phyloP scores from a whole-genome alignment of 75 land plant genomes.

The Cunninghamia lanceolata region DNA sequence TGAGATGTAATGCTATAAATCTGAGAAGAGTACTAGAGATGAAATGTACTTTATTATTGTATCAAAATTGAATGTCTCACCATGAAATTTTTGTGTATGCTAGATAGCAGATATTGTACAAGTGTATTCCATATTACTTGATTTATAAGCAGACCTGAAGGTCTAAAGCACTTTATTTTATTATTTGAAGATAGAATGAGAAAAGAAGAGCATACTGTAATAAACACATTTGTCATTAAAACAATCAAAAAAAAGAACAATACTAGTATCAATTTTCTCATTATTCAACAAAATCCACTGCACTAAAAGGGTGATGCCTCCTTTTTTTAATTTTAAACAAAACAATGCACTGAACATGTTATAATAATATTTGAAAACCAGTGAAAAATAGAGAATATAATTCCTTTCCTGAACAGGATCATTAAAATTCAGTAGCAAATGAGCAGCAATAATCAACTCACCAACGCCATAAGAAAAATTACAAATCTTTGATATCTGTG shows the following conservation, averaged over 20 bases:
- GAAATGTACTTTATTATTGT: too few relatives aligned
- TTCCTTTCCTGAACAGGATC: background rate
- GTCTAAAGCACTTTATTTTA: background rate
- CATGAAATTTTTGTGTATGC: background rate
- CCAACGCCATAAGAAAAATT: background rate
- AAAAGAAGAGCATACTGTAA: background rate
- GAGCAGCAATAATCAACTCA: background rate
- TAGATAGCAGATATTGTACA: background rate
- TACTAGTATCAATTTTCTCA: background rate
- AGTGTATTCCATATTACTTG: background rate
- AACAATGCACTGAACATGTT: background rate
- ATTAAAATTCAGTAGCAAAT: background rate
- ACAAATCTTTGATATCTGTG: background rate
- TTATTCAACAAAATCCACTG: background rate
- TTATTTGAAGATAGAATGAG: too few relatives aligned
- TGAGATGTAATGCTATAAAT: too few relatives aligned
- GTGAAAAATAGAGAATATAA: background rate
- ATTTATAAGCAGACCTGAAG: background rate
- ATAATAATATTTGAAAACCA: background rate
- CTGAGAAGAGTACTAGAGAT: too few relatives aligned
- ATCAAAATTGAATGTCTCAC: too few relatives aligned
- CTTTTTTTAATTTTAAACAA: background rate
- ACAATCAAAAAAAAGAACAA: too few relatives aligned
- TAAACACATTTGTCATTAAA: background rate
- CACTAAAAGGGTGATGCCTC: background rate